These are phyloP conservation scores for Rhipidocladum racemiflorum DNA, from an alignment of 176 grass and related monocot genomes.

Conservation along the genomic window DNA sequence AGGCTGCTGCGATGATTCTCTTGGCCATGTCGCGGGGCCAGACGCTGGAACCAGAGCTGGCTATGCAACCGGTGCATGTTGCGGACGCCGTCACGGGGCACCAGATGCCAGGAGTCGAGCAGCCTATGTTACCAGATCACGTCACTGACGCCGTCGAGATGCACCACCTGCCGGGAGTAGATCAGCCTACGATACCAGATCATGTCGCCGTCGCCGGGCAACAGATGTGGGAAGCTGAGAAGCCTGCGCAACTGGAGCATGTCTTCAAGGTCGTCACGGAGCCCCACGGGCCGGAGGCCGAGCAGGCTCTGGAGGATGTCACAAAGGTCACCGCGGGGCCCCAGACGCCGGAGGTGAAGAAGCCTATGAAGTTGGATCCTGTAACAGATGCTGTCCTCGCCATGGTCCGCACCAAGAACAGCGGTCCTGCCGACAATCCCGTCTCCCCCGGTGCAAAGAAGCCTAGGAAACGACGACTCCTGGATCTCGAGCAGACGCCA, in stretches of 20 bases:
- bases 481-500: neutral
- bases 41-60: neutral
- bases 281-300: neutral
- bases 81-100: neutral
- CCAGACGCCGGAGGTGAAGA: neutral
- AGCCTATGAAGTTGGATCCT: neutral
- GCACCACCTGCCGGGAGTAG: neutral
- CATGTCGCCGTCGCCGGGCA: neutral
- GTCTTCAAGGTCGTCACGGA: neutral
- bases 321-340: neutral
- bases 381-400: neutral
- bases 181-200: neutral
- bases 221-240: neutral
- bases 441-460: conserved; percentile 3
- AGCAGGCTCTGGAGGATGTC: neutral
- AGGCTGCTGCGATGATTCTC: conserved; percentile 38
- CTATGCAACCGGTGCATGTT: neutral
- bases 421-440: neutral
- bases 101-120: neutral
- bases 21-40: neutral
- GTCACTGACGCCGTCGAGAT: neutral
- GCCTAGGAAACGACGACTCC: neutral
- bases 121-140: neutral
- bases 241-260: neutral
- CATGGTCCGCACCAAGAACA: neutral